Evolutionary conservation across 108 stramenopile species (phyloP).

Genomic region (Skeletonema grethae): DNA sequence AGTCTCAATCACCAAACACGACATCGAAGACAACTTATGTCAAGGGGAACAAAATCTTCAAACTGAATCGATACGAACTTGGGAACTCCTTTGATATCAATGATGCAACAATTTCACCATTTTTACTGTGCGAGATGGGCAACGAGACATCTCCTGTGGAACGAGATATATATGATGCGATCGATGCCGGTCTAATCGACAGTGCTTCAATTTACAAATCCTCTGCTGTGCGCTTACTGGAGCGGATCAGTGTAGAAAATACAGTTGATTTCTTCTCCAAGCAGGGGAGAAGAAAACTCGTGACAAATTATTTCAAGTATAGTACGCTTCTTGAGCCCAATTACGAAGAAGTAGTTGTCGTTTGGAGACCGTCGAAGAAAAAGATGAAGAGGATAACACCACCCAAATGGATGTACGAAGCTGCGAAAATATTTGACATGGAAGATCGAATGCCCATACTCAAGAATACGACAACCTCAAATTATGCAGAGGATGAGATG

Average conservation of each 20-base stretch:
- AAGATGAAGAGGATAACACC: slow-evolving; percentile 32
- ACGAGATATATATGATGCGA: slow-evolving; percentile 37
- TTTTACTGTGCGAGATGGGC: background rate
- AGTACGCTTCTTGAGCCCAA: slow-evolving; percentile 80
- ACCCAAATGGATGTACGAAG: slow-evolving; percentile 65
- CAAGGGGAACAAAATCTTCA: slow-evolving; percentile 53
- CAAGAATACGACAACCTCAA: slow-evolving; percentile 14
- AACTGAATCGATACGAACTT: slow-evolving; percentile 49
- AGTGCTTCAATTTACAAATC: slow-evolving; percentile 6
- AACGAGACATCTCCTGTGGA: slow-evolving; percentile 31
- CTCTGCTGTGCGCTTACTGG: slow-evolving; percentile 59
- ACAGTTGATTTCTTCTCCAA: slow-evolving; percentile 69
- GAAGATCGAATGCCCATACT: slow-evolving; percentile 46
- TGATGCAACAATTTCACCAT: slow-evolving; percentile 10
- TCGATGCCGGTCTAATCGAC: background rate
- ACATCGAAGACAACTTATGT: slow-evolving; percentile 1
- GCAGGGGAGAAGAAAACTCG: slow-evolving; percentile 52
- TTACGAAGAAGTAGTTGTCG: slow-evolving; percentile 79
- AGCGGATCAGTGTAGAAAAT: slow-evolving; percentile 75
- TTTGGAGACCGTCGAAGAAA: slow-evolving; percentile 62
- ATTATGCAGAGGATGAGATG: slow-evolving; percentile 7
- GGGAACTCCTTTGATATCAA: slow-evolving; percentile 6
- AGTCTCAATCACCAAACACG: background rate
- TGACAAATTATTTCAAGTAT: slow-evolving; percentile 57
- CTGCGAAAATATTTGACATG: slow-evolving; percentile 78